Evolutionary conservation across 768 basidiomycete genomes (phyloP).

Genomic region (Collybia sp.): DNA sequence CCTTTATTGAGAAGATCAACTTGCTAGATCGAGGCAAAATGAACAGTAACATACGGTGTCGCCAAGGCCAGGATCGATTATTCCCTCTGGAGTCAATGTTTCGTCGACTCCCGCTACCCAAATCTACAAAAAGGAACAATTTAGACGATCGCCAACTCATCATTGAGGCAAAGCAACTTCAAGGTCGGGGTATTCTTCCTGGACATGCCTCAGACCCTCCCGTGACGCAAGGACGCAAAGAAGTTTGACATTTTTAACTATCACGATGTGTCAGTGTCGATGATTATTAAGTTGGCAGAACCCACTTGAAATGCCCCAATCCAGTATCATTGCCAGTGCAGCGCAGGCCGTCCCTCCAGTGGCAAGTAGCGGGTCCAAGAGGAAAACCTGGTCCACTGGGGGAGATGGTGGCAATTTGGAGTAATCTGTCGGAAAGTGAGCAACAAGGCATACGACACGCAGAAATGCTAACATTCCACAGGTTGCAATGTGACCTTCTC

Average conservation of each 20-base stretch:
- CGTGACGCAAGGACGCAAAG: conserved; percentile 78
- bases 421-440: conserved; percentile 52
- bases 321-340: conserved; percentile 79
- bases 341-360: conserved; percentile 92
- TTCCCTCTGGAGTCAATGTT: conserved; percentile 64
- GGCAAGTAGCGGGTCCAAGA: conserved; percentile 91
- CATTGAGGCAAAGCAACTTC: conserved; percentile 46
- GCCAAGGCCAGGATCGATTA: conserved; percentile 88
- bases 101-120: conserved; percentile 85
- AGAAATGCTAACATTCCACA: conserved; percentile 66
- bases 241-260: conserved; percentile 62
- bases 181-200: conserved; percentile 65
- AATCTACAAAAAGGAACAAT: conserved; percentile 42
- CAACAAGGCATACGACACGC: background rate
- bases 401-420: conserved; percentile 80
- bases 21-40: background rate
- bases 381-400: conserved; percentile 77
- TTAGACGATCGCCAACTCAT: background rate
- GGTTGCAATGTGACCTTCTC: conserved; percentile 87
- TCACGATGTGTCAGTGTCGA: background rate
- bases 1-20: conserved; percentile 39
- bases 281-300: conserved; percentile 3
- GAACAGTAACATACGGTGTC: conserved; percentile 62
- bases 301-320: conserved; percentile 77
- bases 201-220: conserved; percentile 66